Base-by-base conservation (phyloP, 2,329 filamentous ascomycete species). In the Diaporthe ampelina region DNA sequence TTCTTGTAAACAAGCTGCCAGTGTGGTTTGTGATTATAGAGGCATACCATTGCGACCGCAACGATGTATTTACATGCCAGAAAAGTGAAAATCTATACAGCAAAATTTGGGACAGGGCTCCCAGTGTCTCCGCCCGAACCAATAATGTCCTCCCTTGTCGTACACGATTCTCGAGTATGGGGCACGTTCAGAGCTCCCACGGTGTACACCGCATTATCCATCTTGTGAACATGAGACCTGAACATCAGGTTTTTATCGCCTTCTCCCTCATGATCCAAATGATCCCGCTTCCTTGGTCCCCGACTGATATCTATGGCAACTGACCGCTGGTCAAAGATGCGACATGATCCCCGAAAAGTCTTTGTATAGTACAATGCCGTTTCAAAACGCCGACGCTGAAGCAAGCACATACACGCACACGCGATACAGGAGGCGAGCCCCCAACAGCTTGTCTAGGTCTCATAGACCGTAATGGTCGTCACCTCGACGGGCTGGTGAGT, bases 401-500 rank as follows among this genome's bases (percentile, higher is more conserved):
- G 48, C 63, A 68, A 68, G 63, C 63, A 68, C 48, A 68, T 68
- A 68, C 63, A 40, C 63, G 63, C 63, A 68, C 63, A 54, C 45
- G 63, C 63, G 63, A 68, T 48, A 68, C 63, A 68, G 63, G 63
- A 68, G 63, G 48, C 32, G 5, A 26, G 63, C 32, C 63, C 63
- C 63, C 63, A 29, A 54, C 48, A 68, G 63, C 68, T 52, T 52
- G 63, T 68, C 52, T 57, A 58, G 54, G 52, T 35, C 24, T 70
- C 40, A 17, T 63, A 72, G 32, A 72, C 70, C 57, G 70, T 72
- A 21, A 70, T 50, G 35, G 72, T 74, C 5, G 68, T 74, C 54
- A 74, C 61, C n/a, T 69, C 72, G 54, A 74, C 72, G 37, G 61
- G 58, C 58, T 74, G 58, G 43, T 71, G 67, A 8, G 54, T 56